phyloP scores from a whole-genome alignment of 768 basidiomycete species.

The Suillus variegatus region DNA sequence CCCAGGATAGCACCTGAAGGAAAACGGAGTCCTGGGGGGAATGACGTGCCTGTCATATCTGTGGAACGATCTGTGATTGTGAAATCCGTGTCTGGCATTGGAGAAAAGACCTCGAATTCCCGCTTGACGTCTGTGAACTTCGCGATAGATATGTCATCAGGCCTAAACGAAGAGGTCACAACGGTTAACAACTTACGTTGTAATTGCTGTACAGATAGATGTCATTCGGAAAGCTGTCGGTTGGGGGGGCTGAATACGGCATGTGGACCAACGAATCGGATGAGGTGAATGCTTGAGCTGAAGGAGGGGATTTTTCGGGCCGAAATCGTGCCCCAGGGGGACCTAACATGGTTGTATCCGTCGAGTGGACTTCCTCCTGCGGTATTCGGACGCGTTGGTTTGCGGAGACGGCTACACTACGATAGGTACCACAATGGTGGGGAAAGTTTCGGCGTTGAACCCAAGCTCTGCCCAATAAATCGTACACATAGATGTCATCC shows the following conservation, averaged over 20 bases:
- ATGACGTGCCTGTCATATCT: constrained; percentile 76
- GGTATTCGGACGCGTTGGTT: constrained; percentile 65
- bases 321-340: constrained; percentile 62
- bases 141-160: constrained; percentile 14
- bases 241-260: constrained; percentile 74
- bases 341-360: constrained; percentile 47
- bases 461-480: constrained; percentile 75
- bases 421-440: constrained; percentile 95
- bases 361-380: constrained; percentile 55
- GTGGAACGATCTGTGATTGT: constrained; percentile 78
- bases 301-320: constrained; percentile 41
- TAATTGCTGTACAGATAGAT: constrained; percentile 95
- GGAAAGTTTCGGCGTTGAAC: constrained; percentile 78
- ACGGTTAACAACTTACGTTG: constrained; percentile 59
- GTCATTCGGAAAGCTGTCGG: constrained; percentile 77
- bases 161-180: constrained; percentile 7
- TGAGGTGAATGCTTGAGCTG: constrained; percentile 51
- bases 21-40: constrained; percentile 95
- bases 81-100: constrained; percentile 74
- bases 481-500: constrained; percentile 90
- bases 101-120: constrained; percentile 90
- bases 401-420: constrained; percentile 86
- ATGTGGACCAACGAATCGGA: constrained; percentile 66
- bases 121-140: constrained; percentile 95
- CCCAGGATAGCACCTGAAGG: constrained; percentile 93